Base-by-base conservation (phyloP, 306 rosid genomes). In the Vachellia collinsii region DNA sequence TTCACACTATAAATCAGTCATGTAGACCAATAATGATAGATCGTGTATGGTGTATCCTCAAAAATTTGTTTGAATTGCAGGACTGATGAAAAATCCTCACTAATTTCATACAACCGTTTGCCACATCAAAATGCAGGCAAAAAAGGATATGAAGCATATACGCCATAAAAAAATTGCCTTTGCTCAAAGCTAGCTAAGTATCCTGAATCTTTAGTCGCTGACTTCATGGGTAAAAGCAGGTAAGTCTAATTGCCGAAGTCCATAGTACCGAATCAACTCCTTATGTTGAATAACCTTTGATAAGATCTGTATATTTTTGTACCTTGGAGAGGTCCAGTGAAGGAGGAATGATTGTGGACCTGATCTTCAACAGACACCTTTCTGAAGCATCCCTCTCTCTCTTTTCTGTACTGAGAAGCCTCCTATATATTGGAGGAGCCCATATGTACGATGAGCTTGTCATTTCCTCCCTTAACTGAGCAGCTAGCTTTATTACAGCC, bases 371-470 rank as follows among this genome's bases (percentile, higher is more conserved):
- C 50, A 92, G 72, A 81, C 93, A 91, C 89, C 97, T 89, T 76
- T 94, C 97, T 19, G 94, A 85, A 76, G 93, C 90, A 86, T 91
- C 90, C 88, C 94, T 88, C 86, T 91, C 97, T 81, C 88, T 89
- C 89, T 92, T 94, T 56, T 94, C 94, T 29, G 34, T 8, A 22
- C 97, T 91, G 66, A 94, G 88, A 85, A 92, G 97, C 81, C 97
- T 88, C 87, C 97, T 92, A 76, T 88, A 89, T 73, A 94, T 67
- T 62, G 93, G 88, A 85, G 92, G 91, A 83, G 88, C 88, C 97
- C 98, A 94, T 80, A 89, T 77, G 81, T 92, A 90, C 3, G 97
- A 88, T 7, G 88, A 86, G 11, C 85, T 89, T 85, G 89, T 87
- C 97, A 87, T 91, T 81, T 84, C 86, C 80, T 88, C 90, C 77